Evolutionary conservation across 2,329 filamentous ascomycete species (phyloP), one percentile per base, ranked within the genome.

Genomic region (Parastagonospora nodorum): DNA sequence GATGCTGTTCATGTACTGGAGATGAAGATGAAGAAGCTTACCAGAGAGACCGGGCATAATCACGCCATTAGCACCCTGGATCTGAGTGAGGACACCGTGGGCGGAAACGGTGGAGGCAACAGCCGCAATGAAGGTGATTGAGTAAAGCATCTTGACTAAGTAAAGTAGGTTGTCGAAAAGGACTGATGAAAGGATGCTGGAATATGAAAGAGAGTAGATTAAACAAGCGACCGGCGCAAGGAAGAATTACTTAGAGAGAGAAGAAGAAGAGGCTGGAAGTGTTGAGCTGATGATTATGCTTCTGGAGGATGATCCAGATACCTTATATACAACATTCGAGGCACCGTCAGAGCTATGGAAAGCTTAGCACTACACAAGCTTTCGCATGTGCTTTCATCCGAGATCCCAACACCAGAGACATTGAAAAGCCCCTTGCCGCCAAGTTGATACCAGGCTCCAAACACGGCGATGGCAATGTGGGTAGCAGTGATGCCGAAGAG

Each of bases 21-120:
- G 36, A 48, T 39, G 31, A 16, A 38, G 15, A 9, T n/a, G 10
- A 16, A 38, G 32, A 46, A 31, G 19, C 68, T 57, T 70, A 79
- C 77, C 75, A 12, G 81, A 80, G 41, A 87, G 80, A 68, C 82
- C 84, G 30, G 84, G 82, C 84, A 87, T 86, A 56, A 68, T 78
- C 37, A 87, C 84, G 55, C 81, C 80, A 63, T 87, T 87, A 58
- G 83, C 82, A 47, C 84, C 84, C 59, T 78, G 69, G 55, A 86
- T 76, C 36, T 77, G 71, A 60, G 80, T 79, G 62, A 86, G 75
- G 48, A 86, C 75, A 69, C 84, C 84, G 73, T 87, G 84, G 46
- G 81, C 82, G 41, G 80, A 79, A 60, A 78, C 77, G 58, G 35
- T 72, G 58, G 77, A 74, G 50, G 72, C 70, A 45, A 78, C 67